A percentile compares a stretch with the other conserved stretches of the same genome.
These are phyloP conservation scores for Suillus ampliporus DNA, from an alignment of 768 basidiomycete genomes.

Conservation along the genomic window DNA sequence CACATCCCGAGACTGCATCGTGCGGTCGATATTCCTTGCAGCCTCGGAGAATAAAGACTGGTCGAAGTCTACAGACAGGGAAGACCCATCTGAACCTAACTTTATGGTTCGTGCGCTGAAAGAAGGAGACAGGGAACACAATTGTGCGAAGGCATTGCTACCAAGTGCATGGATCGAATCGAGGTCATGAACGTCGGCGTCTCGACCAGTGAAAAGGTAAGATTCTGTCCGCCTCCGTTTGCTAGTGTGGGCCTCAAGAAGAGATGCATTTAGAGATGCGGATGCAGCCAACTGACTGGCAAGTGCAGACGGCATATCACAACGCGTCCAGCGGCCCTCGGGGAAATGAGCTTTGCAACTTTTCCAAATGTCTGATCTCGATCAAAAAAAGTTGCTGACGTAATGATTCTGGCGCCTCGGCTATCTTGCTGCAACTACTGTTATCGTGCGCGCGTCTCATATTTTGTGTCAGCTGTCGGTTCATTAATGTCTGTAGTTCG, in stretches of 20 bases:
- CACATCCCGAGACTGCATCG: conserved; percentile 68
- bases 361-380: neutral
- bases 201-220: conserved; percentile 85
- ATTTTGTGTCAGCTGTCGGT: no score
- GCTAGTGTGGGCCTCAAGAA: conserved; percentile 69
- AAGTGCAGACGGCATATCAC: conserved; percentile 68
- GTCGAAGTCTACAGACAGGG: conserved; percentile 54
- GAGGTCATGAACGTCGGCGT: conserved; percentile 86
- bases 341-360: neutral
- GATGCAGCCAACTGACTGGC: conserved; percentile 81
- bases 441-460: no score
- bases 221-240: conserved; percentile 70
- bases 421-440: no score
- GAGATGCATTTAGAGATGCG: conserved; percentile 76
- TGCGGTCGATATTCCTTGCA: conserved; percentile 78
- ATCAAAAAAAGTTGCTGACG: conserved; percentile 1
- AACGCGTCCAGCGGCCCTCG: neutral
- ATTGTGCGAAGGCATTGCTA: conserved; percentile 76
- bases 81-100: conserved; percentile 22
- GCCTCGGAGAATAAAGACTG: conserved; percentile 80
- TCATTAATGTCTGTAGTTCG: no score
- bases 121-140: conserved; percentile 62
- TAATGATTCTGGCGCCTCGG: neutral
- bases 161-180: conserved; percentile 85
- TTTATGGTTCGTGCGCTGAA: conserved; percentile 39